Evolutionary conservation across 1,284 basidiomycete species (phyloP), one percentile per base, ranked within the genome.

Genomic region (Trichosporon sp.): DNA sequence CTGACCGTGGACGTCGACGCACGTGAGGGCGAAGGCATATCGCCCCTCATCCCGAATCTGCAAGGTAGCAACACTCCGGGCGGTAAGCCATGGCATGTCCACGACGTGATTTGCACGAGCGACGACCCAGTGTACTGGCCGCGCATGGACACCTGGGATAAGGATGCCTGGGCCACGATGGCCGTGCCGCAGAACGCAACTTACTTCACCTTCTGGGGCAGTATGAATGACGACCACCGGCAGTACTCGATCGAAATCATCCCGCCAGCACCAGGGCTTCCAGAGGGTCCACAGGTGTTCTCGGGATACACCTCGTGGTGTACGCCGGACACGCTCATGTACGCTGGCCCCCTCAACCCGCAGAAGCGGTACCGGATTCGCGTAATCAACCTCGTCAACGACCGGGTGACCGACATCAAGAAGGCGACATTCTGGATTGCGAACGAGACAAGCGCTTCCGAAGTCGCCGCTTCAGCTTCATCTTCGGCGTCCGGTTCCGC

Each of bases 371-470:
- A 60, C 56, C 27, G 29, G 3, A 60, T 60, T 18, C 27, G 56
- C 2, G 56, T 60, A 4, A 60, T 60, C 56, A 60, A 60, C 18
- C 29, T 60, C 29, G 56, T 60, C 27, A 23, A 60, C 29, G 56
- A 23, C 27, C 56, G 56, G 3, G 23, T 31, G 29, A 60, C 56
- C 15, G 56, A 60, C 9, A 60, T 60, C 29, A 60, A 31, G 56
- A 60, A 60, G 56, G 56, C 56, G 27, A 60, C 56, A 9, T 60
- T 60, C 56, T 60, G 56, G 56, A 60, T 60, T 6, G 56, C 56
- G 9, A 60, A 60, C 56, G 47, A 25, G 11, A 31, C 56, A 12
- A 60, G 56, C 18, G 23, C 15, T 4, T 18, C 27, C 2, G 29
- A 60, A 7, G 27, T 15, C n/a, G 29, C 21, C 6, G 56, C 29